A percentile compares a stretch with the other conserved stretches of the same genome.
phyloP scores from a whole-genome alignment of 495 filamentous ascomycete species.

The Saxophila tyrrhenica region DNA sequence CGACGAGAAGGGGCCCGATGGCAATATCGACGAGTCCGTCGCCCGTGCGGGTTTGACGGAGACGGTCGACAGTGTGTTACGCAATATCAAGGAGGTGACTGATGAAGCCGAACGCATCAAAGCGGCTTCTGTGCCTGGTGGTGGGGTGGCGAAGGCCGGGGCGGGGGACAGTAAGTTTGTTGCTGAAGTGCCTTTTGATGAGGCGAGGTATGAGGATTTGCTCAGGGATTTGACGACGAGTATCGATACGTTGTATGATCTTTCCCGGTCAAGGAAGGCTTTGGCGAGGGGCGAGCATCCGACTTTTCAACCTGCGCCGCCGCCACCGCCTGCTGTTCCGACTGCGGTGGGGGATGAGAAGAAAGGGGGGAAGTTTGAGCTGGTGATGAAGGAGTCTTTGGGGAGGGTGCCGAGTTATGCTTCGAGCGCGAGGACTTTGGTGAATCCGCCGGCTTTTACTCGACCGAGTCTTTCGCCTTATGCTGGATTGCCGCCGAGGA shows the following conservation, averaged over 20 bases:
- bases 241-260: slow-evolving; percentile 81
- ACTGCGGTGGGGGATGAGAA: background rate
- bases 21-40: slow-evolving; percentile 75
- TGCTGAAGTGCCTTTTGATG: slow-evolving; percentile 45
- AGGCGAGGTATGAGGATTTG: slow-evolving; percentile 53
- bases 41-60: slow-evolving; percentile 76
- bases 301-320: slow-evolving; percentile 13
- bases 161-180: slow-evolving; percentile 13
- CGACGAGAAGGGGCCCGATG: slow-evolving; percentile 49
- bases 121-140: slow-evolving; percentile 21
- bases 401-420: slow-evolving; percentile 10
- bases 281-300: slow-evolving; percentile 16
- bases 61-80: slow-evolving; percentile 79
- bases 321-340: no score
- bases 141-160: slow-evolving; percentile 21
- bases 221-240: slow-evolving; percentile 68
- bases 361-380: background rate
- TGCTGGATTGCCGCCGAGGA: slow-evolving; percentile 22
- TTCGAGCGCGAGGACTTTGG: slow-evolving; percentile 17
- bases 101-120: slow-evolving; percentile 72
- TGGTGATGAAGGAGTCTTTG: slow-evolving; percentile 3
- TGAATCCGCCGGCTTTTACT: slow-evolving; percentile 17
- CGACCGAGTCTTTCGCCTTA: slow-evolving; percentile 15
- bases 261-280: slow-evolving; percentile 57
- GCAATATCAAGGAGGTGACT: slow-evolving; percentile 74